These are phyloP conservation scores for Fusarium goolgardi DNA, from an alignment of 2,329 filamentous ascomycete species.

Conservation along the genomic window DNA sequence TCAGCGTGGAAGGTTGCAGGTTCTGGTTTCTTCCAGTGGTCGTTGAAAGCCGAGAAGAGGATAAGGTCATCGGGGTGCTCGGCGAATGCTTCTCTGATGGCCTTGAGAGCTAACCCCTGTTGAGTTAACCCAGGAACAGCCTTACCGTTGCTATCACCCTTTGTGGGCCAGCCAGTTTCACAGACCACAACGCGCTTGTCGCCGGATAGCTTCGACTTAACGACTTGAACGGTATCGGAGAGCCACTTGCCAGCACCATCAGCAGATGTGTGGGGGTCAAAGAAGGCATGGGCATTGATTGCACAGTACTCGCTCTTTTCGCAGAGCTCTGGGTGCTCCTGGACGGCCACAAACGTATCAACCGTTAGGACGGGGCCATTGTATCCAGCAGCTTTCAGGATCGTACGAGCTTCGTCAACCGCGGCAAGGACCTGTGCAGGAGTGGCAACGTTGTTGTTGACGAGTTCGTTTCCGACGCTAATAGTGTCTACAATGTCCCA, in stretches of 20 bases:
- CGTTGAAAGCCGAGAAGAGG: constrained; percentile 84
- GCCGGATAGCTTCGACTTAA: constrained; percentile 57
- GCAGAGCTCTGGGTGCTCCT: constrained; percentile 76
- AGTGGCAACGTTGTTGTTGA: constrained; percentile 71
- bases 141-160: constrained; percentile 71
- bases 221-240: constrained; percentile 61
- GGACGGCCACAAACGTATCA: constrained; percentile 79
- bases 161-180: constrained; percentile 85
- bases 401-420: constrained; percentile 66
- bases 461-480: constrained; percentile 82
- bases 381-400: constrained; percentile 73
- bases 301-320: constrained; percentile 80
- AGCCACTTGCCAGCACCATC: constrained; percentile 75
- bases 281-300: constrained; percentile 87
- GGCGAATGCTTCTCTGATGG: constrained; percentile 70
- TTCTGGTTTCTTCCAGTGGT: constrained; percentile 78
- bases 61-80: constrained; percentile 66
- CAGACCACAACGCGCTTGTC: constrained; percentile 77
- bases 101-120: constrained; percentile 73
- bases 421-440: constrained; percentile 67
- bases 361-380: constrained; percentile 80
- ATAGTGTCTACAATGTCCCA: constrained; percentile 79
- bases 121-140: constrained; percentile 77
- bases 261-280: constrained; percentile 72
- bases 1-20: constrained; percentile 75